phyloP scores from a whole-genome alignment of 768 basidiomycete genomes.

The Phlebiopsis gigantea region DNA sequence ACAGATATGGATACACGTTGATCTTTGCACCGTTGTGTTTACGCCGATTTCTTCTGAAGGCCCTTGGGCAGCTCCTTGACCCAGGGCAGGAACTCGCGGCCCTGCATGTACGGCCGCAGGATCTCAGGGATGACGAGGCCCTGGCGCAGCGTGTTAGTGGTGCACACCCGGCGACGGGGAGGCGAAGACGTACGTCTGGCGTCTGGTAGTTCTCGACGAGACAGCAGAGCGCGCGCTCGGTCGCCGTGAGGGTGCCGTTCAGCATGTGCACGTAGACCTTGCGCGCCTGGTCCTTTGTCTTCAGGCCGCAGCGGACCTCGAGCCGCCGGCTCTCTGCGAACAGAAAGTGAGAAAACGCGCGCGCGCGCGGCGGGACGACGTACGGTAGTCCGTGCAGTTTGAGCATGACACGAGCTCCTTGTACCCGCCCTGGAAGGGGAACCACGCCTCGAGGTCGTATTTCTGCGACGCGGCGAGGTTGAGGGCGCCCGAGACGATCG shows the following conservation, averaged over 20 bases:
- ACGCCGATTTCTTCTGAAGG: constrained; percentile 67
- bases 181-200: constrained; percentile 58
- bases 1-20: background rate
- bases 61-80: constrained; percentile 77
- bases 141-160: constrained; percentile 33
- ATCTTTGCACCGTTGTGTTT: constrained; percentile 6
- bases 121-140: constrained; percentile 88
- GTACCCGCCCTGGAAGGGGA: constrained; percentile 94
- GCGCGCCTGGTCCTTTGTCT: constrained; percentile 82
- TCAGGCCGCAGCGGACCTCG: constrained; percentile 91
- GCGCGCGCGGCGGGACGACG: constrained; percentile 28
- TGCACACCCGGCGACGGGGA: background rate
- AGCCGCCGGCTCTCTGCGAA: constrained; percentile 81
- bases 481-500: constrained; percentile 93
- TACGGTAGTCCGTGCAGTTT: constrained; percentile 99
- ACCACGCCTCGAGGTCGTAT: constrained; percentile 98
- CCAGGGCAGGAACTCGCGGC: constrained; percentile 84
- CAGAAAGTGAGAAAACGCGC: constrained; percentile 1
- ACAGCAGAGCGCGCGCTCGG: constrained; percentile 94
- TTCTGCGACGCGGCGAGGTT: constrained; percentile 98
- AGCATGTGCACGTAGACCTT: constrained; percentile 99
- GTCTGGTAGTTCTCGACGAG: constrained; percentile 99
- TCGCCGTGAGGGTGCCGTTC: constrained; percentile 96
- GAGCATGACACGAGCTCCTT: constrained; percentile 98
- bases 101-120: constrained; percentile 93